These are phyloP conservation scores for Alisma plantagoaquatica DNA, from an alignment of 106 monocot genomes.

Conservation along the genomic window DNA sequence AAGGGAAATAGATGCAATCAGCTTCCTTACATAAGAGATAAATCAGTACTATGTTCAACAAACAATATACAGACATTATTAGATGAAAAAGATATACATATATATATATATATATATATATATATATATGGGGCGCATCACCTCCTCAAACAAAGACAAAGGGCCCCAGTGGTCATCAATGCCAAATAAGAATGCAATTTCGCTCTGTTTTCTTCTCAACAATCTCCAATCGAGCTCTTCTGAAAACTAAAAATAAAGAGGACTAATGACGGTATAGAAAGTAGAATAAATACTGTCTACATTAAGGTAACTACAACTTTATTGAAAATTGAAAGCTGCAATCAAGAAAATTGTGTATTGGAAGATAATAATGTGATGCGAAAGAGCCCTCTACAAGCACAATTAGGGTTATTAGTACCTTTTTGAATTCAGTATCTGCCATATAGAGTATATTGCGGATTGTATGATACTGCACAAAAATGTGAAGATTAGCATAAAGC, in stretches of 20 bases:
- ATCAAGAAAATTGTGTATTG: neutral
- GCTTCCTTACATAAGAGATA: no score
- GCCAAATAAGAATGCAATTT: conserved; percentile 74
- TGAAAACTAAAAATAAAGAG: conserved; percentile 39
- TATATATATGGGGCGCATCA: no score
- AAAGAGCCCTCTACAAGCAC: neutral
- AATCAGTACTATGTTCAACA: no score
- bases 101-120: no score
- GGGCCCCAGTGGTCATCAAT: conserved; percentile 93
- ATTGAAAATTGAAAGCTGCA: no score
- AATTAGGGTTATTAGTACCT: no score
- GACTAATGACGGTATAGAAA: neutral
- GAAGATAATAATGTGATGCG: neutral
- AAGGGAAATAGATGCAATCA: no score
- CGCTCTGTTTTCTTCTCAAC: conserved; percentile 40
- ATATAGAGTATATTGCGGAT: conserved; percentile 86
- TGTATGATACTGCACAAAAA: conserved; percentile 74
- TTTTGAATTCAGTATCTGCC: conserved; percentile 72
- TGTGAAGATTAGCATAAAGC: no score
- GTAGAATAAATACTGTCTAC: neutral
- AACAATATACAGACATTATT: no score
- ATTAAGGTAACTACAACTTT: neutral
- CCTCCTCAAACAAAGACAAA: conserved; percentile 67
- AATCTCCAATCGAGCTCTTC: conserved; percentile 76
- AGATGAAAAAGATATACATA: no score